Base-by-base conservation (phyloP, 1,284 basidiomycete genomes). In the Boletus albobrunnescens region DNA sequence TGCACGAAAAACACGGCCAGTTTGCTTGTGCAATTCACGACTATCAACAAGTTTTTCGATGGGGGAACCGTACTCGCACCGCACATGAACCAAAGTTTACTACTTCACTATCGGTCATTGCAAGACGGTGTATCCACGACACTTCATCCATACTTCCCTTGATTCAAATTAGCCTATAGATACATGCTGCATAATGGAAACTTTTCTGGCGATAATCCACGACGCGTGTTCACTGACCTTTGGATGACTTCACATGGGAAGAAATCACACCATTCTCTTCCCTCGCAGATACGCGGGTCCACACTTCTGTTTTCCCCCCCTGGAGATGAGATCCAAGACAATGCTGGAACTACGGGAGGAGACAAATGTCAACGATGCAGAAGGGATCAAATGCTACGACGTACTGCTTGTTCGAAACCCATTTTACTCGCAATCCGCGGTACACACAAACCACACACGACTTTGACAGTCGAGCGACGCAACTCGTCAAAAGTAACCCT, bases 151-250 rank as follows among this genome's bases (percentile, higher is more conserved):
- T n/a, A n/a, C n/a, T 32, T 42, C 41, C 19, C 44, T 46, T 35
- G 32, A 43, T 45, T 42, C 41, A 33, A 30, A 4, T 43, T 47
- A 41, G 17, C 40, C 6, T 57, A 61, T 44, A 63, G 36, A 55
- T 44, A 56, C 41, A 42, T 38, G 27, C 35, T 53, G 36, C 56
- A 48, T 63, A 55, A 59, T 59, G 47, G 35, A 42, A 50, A 22
- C 31, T 3, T 23, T 16, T 30, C 28, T 41, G 19, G 10, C 22
- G 16, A 39, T 16, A 20, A 12, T 5, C 22, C 22, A 22, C 6
- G 22, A 22, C 22, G 6, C 4, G 6, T 22, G 22, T 22, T 22
- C 22, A 22, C 22, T 22, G 6, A 22, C 4, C 22, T 22, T 22
- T 22, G 24, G 24, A 26, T 30, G 6, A n/a, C n/a, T 8, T n/a